Evolutionary conservation across 768 basidiomycete species (phyloP).

Genomic region (Xerocomellus dryophilus): DNA sequence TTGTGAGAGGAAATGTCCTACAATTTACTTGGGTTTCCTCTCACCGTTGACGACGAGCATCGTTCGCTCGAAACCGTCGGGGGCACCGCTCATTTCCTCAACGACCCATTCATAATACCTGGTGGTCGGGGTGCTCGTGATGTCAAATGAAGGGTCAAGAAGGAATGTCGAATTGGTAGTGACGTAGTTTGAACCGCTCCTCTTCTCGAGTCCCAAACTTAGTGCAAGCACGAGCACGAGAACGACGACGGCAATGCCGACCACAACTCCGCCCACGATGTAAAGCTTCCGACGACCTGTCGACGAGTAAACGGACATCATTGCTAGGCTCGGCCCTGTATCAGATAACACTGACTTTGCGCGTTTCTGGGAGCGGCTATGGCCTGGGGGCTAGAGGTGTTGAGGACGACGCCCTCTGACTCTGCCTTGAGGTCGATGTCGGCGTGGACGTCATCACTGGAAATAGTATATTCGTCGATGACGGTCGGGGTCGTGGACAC

Average conservation of each 20-base stretch:
- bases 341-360: constrained; percentile 9
- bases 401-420: background rate
- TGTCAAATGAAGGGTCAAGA: constrained; percentile 27
- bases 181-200: constrained; percentile 10
- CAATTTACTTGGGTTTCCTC: background rate
- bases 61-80: constrained; percentile 39
- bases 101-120: constrained; percentile 46
- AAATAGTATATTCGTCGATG: no score
- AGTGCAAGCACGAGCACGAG: constrained; percentile 31
- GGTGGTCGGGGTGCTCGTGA: constrained; percentile 34
- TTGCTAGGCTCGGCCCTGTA: background rate
- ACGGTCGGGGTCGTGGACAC: no score
- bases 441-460: background rate
- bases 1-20: background rate
- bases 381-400: background rate
- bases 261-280: constrained; percentile 13
- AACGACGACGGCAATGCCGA: constrained; percentile 13
- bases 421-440: background rate
- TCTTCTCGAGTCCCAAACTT: constrained; percentile 27
- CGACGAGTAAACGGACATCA: background rate
- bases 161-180: constrained; percentile 30
- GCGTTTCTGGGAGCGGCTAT: background rate
- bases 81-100: constrained; percentile 36
- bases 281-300: constrained; percentile 23
- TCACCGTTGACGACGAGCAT: constrained; percentile 50